Evolutionary conservation across 306 rosid species (phyloP).

Genomic region (Trifolium pratense): DNA sequence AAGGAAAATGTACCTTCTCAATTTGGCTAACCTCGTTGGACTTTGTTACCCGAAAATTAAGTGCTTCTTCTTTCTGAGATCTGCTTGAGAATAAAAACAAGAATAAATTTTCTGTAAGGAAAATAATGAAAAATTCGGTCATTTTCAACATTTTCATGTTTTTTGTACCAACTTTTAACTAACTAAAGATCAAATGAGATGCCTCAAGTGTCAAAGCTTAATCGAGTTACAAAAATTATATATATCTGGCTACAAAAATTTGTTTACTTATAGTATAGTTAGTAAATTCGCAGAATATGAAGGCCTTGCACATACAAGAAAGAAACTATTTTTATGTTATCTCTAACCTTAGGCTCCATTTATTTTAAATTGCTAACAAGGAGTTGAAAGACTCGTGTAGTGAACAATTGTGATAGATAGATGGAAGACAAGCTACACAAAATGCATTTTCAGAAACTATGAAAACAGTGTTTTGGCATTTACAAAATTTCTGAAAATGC

Average conservation of each 20-base stretch:
- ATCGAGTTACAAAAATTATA: not conserved
- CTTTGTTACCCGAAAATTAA: constrained; percentile 71
- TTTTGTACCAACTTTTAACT: constrained; percentile 11
- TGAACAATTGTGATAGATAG: too few relatives aligned
- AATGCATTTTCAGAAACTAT: too few relatives aligned
- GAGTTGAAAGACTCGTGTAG: too few relatives aligned
- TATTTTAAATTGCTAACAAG: too few relatives aligned
- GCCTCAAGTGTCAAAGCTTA: constrained; percentile 23
- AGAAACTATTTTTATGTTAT: not conserved
- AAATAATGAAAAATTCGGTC: constrained; percentile 19
- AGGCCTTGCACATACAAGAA: constrained; percentile 25
- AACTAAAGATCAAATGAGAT: constrained; percentile 33
- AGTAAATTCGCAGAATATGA: constrained; percentile 4
- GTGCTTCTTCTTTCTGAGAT: constrained; percentile 88
- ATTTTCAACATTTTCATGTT: constrained; percentile 31
- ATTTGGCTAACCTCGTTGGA: constrained; percentile 70
- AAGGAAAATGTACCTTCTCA: constrained; percentile 73
- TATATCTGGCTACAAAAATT: not conserved
- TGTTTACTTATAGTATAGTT: constrained; percentile 6
- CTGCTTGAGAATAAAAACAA: constrained; percentile 53
- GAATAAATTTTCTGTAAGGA: constrained; percentile 1
- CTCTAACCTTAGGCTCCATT: too few relatives aligned
- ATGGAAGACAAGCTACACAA: too few relatives aligned
- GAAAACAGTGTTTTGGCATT: too few relatives aligned
- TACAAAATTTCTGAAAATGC: too few relatives aligned